phyloP scores from a whole-genome alignment of 2,329 filamentous ascomycete genomes.

The Elsinoe perseae region DNA sequence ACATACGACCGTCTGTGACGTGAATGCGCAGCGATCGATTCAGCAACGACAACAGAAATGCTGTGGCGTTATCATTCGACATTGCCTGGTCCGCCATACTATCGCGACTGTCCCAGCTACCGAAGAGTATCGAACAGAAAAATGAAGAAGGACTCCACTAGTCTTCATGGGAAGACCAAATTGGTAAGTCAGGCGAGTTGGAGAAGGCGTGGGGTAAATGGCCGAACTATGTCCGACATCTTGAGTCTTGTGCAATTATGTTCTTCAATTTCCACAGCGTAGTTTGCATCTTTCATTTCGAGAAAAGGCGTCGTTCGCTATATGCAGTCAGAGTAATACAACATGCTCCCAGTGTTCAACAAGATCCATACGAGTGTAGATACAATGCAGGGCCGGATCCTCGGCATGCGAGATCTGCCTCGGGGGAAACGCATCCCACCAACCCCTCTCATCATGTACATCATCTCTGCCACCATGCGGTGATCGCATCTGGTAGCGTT shows the following conservation, averaged over 20 bases:
- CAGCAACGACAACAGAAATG: slow-evolving; percentile 28
- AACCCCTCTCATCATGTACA: slow-evolving; percentile 11
- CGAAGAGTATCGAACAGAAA: background rate
- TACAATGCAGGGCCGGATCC: background rate
- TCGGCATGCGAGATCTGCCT: slow-evolving; percentile 7
- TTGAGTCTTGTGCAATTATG: background rate
- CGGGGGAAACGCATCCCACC: slow-evolving; percentile 5
- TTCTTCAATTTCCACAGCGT: background rate
- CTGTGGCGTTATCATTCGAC: slow-evolving; percentile 21
- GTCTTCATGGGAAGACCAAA: background rate
- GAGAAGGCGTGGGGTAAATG: background rate
- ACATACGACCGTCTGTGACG: slow-evolving; percentile 77
- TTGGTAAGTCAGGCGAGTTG: background rate
- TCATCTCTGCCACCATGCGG: slow-evolving; percentile 4
- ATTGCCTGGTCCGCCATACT: background rate
- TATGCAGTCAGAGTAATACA: no score
- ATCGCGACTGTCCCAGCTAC: background rate
- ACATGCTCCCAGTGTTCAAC: background rate
- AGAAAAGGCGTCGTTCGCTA: no score
- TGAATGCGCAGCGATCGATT: slow-evolving; percentile 67
- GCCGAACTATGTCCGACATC: background rate
- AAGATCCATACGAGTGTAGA: background rate
- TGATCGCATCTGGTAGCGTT: slow-evolving; percentile 7
- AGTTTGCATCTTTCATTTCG: no score
- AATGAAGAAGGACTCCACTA: background rate